Evolutionary conservation across 352 stramenopile species (phyloP).

Genomic region (Globisporangium acanthophoron): DNA sequence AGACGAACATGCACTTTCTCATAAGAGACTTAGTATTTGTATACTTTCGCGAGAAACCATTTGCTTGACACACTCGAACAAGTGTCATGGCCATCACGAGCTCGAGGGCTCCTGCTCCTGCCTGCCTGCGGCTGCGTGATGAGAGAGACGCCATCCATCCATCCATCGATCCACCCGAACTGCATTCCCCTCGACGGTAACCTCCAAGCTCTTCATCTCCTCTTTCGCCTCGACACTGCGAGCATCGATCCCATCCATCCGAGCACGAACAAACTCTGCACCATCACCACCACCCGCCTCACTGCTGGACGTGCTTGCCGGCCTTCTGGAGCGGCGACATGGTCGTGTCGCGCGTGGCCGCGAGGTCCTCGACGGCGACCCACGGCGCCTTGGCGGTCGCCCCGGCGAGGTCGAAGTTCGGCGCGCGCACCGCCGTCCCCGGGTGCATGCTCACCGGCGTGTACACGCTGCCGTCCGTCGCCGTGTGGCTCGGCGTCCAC

Average conservation of each 20-base stretch:
- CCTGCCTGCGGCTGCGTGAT: too few species aligned
- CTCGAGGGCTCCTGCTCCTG: too few species aligned
- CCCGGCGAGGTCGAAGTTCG: constrained; percentile 64
- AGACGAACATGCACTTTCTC: background rate
- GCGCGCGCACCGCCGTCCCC: constrained; percentile 49
- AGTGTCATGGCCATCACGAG: too few species aligned
- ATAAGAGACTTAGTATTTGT: too few species aligned
- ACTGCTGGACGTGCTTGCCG: constrained; percentile 6
- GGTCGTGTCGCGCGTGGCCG: constrained; percentile 34
- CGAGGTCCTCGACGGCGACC: constrained; percentile 52
- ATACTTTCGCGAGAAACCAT: background rate
- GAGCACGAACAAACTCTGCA: too few species aligned
- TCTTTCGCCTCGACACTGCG: too few species aligned
- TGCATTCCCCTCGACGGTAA: too few species aligned
- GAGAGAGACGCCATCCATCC: too few species aligned
- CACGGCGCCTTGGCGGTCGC: constrained; percentile 60
- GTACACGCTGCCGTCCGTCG: constrained; percentile 36
- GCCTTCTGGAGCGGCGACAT: constrained; percentile 34
- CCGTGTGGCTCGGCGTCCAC: constrained; percentile 58
- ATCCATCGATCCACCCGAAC: too few species aligned
- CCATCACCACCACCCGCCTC: background rate
- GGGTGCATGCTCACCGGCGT: constrained; percentile 32
- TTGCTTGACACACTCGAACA: background rate
- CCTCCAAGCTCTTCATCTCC: too few species aligned
- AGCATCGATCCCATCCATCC: too few species aligned